Percentiles rank a stretch among this genome's conserved stretches.
phyloP scores from a whole-genome alignment of 2,329 filamentous ascomycete species.

The Graphium sp. region DNA sequence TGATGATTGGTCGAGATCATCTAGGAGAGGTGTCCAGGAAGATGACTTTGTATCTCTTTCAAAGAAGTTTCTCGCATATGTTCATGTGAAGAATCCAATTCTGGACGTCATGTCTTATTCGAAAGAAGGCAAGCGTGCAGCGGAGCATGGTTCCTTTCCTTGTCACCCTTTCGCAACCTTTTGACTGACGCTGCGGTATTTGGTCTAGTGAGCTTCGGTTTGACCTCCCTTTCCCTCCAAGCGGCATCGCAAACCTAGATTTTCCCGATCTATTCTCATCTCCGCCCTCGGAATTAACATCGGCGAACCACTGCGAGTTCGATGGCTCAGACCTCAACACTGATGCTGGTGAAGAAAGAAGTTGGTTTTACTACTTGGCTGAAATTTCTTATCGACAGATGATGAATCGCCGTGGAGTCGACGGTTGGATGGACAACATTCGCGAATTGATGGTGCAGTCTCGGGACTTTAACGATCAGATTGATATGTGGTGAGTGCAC shows the following conservation, averaged over 20 bases:
- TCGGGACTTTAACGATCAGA: too few species aligned
- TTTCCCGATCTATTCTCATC: slow-evolving; percentile 2
- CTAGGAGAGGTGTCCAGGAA: slow-evolving; percentile 2
- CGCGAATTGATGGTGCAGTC: too few species aligned
- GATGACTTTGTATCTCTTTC: slow-evolving; percentile 5
- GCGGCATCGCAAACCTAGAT: background rate
- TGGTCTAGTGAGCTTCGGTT: slow-evolving; percentile 6
- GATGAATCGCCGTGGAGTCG: slow-evolving; percentile 7
- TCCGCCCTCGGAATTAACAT: slow-evolving; percentile 4
- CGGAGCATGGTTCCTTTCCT: slow-evolving; percentile 9
- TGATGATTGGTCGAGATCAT: background rate
- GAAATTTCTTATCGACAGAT: slow-evolving; percentile 8
- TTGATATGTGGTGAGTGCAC: too few species aligned
- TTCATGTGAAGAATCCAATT: slow-evolving; percentile 9
- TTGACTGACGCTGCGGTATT: slow-evolving; percentile 8
- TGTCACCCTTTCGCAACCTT: too few species aligned
- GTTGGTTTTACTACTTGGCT: slow-evolving; percentile 9
- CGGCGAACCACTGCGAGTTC: slow-evolving; percentile 9
- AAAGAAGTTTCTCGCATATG: slow-evolving; percentile 7
- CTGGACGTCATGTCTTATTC: slow-evolving; percentile 9
- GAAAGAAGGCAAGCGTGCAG: too few species aligned
- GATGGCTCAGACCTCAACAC: background rate
- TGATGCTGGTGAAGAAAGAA: slow-evolving; percentile 3
- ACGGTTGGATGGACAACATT: too few species aligned
- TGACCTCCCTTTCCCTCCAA: background rate